phyloP scores from a whole-genome alignment of 306 rosid genomes.

The Lagenaria siceraria region DNA sequence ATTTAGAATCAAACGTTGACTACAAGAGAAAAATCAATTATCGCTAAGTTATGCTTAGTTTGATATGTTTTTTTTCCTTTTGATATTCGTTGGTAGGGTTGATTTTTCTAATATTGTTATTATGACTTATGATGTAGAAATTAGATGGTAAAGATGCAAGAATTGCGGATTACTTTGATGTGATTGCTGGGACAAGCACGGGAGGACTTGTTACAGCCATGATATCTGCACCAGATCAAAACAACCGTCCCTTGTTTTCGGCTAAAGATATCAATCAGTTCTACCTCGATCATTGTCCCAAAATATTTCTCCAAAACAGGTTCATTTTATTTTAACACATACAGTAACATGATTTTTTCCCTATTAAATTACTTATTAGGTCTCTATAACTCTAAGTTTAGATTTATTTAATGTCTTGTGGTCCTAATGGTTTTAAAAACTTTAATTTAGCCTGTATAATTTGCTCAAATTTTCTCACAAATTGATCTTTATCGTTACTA shows the following conservation, averaged over 20 bases:
- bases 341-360: not conserved
- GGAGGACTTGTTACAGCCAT: not conserved
- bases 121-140: not conserved
- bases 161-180: not conserved
- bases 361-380: too few relatives aligned
- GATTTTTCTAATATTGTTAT: too few relatives aligned
- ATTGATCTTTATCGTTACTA: too few relatives aligned
- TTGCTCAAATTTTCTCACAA: not conserved
- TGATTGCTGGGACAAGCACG: not conserved
- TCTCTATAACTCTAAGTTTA: too few relatives aligned
- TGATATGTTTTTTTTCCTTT: too few relatives aligned
- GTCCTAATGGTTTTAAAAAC: too few relatives aligned
- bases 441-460: not conserved
- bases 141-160: not conserved
- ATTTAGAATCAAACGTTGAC: too few relatives aligned
- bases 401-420: too few relatives aligned
- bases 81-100: too few relatives aligned
- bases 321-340: not conserved
- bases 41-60: too few relatives aligned
- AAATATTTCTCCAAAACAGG: slow-evolving; percentile 32
- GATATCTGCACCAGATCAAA: not conserved
- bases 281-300: slow-evolving; percentile 25
- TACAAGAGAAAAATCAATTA: too few relatives aligned
- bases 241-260: not conserved
- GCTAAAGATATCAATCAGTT: slow-evolving; percentile 6